Evolutionary conservation across 352 stramenopile species (phyloP), one percentile per base, ranked within the genome.

Genomic region (Globisporangium yorkense): DNA sequence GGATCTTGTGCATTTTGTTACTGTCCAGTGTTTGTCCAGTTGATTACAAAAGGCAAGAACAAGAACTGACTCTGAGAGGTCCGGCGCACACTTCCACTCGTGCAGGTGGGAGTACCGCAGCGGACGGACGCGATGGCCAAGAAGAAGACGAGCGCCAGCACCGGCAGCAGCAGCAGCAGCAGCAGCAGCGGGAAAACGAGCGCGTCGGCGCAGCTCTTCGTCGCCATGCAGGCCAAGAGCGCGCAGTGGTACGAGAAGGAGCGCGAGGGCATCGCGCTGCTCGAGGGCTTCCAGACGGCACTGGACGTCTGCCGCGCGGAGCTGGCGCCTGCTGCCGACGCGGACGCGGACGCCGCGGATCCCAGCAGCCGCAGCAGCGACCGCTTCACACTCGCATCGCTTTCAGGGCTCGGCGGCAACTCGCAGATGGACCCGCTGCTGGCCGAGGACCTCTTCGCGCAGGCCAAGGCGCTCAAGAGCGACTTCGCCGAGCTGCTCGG

Each of bases 201-300:
- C 35, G 44, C 24, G 20, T 53, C 57, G 10, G 56, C 64, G 2
- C 49, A 64, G 41, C 45, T 78, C 8, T 87, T 90, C 61, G 41
- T 62, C 45, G 61, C 52, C 15, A 51, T 87, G 57, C 73, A 86
- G 65, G 54, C 63, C 61, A 77, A 81, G 43, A 58, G 63, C 16
- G 51, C 67, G 46, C 56, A 60, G 45, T 91, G 81, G 81, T 80
- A 84, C 54, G 57, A 71, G 41, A 81, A 76, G 41, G 81, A 89
- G 63, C 78, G 79, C 48, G 77, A 79, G 43, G 81, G 77, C 59
- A 87, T 89, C 51, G 67, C 71, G 24, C 55, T 84, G 33, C 76
- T 91, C 51, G 81, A 91, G 51, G 59, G 61, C 40, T 89, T 91
- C 59, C 75, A 91, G 68, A 82, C 71, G 51, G 81, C 81, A 54